Evolutionary conservation across 164 flowering plant species (phyloP).

Genomic region (Dillenia turbinata): DNA sequence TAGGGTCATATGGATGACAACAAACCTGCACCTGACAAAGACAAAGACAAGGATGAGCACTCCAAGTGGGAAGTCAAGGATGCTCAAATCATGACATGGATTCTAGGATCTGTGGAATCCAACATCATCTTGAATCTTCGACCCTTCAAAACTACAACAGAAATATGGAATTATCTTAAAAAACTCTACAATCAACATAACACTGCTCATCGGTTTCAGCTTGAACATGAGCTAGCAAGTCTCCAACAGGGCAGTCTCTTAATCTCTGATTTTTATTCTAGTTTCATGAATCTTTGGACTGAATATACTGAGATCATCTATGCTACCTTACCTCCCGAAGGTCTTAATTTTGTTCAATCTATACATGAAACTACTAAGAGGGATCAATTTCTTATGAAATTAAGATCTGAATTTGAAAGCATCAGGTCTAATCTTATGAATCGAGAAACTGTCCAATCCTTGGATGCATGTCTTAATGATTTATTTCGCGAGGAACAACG

Average conservation of each 20-base stretch:
- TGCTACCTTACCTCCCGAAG: not conserved
- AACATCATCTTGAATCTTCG: not conserved
- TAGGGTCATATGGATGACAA: not conserved
- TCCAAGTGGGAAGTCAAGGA: not conserved
- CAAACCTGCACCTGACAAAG: not conserved
- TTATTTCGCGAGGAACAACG: constrained; percentile 3
- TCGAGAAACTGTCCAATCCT: not conserved
- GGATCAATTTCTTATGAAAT: constrained; percentile 6
- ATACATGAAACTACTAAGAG: not conserved
- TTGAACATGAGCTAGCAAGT: not conserved
- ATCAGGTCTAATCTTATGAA: not conserved
- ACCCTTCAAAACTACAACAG: not conserved
- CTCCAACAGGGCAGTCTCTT: not conserved
- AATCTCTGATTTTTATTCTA: not conserved
- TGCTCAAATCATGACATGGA: constrained; percentile 1
- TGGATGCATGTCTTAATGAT: constrained; percentile 4
- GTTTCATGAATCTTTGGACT: not conserved
- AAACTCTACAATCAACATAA: constrained; percentile 1
- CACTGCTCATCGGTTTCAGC: constrained; percentile 1
- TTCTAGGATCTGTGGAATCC: not conserved
- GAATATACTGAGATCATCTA: not conserved
- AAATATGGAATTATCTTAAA: not conserved
- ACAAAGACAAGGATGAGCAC: not conserved
- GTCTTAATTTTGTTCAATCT: not conserved
- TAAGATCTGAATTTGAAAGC: not conserved